Evolutionary conservation across 2,329 filamentous ascomycete genomes (phyloP).

Genomic region (Helicocarpus griseus): DNA sequence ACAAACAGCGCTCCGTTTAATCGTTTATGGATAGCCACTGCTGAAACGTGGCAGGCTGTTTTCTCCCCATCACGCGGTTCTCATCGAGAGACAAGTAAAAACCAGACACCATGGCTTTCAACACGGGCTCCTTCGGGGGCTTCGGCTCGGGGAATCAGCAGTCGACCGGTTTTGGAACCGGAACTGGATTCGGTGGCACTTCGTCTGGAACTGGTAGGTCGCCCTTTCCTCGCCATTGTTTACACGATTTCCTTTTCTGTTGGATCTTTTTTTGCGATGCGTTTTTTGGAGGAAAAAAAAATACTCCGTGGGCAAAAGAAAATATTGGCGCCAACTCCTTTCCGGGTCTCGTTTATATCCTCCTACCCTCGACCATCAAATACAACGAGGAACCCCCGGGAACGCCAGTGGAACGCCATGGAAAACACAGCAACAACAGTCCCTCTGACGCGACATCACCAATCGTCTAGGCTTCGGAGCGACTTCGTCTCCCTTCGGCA

Average conservation of each 20-base stretch:
- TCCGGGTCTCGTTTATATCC: background rate
- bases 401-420: constrained; percentile 2
- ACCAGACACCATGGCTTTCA: constrained; percentile 11
- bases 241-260: constrained; percentile 3
- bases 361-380: background rate
- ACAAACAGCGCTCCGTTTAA: background rate
- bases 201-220: constrained; percentile 13
- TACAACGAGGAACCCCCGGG: constrained; percentile 1
- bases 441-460: constrained; percentile 10
- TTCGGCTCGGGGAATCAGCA: constrained; percentile 12
- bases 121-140: constrained; percentile 11
- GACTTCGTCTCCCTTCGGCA: constrained; percentile 28
- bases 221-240: background rate
- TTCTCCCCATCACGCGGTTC: background rate
- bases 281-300: background rate
- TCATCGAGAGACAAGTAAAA: background rate
- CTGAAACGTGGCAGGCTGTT: background rate
- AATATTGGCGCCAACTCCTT: background rate
- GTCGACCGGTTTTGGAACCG: constrained; percentile 12
- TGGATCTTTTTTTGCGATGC: background rate
- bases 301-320: background rate
- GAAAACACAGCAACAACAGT: constrained; percentile 4
- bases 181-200: constrained; percentile 5
- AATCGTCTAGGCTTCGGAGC: constrained; percentile 28
- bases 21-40: background rate